phyloP scores from a whole-genome alignment of 768 basidiomycete species.

The Boletales sp. region DNA sequence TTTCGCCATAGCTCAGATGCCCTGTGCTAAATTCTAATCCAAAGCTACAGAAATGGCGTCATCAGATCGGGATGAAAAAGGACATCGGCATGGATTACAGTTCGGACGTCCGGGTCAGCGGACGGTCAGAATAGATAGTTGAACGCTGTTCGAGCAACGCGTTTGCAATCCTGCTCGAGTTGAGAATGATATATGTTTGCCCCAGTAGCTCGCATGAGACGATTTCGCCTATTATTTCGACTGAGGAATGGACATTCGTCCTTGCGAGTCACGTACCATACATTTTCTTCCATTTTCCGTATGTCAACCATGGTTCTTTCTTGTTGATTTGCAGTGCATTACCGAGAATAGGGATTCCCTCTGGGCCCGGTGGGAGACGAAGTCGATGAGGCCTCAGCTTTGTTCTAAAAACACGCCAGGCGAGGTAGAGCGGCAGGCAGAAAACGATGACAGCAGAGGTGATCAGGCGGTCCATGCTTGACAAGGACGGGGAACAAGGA shows the following conservation, averaged over 20 bases:
- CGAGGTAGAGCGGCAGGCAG: conserved; percentile 1
- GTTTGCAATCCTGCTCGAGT: conserved; percentile 20
- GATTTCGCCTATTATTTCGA: conserved; percentile 13
- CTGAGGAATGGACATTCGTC: background rate
- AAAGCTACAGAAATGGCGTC: conserved; percentile 11
- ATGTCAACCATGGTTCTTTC: conserved; percentile 30
- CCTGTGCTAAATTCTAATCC: conserved; percentile 22
- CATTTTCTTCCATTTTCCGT: conserved; percentile 25
- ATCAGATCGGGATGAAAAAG: background rate
- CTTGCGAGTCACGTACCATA: conserved; percentile 25
- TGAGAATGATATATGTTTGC: conserved; percentile 22
- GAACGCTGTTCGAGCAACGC: conserved; percentile 25
- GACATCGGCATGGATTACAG: background rate
- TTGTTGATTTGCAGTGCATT: conserved; percentile 23
- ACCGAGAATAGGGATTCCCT: conserved; percentile 26
- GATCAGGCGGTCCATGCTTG: conserved; percentile 4
- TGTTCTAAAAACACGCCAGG: background rate
- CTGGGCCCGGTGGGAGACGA: conserved; percentile 29
- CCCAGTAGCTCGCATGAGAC: conserved; percentile 19
- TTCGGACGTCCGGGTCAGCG: conserved; percentile 9
- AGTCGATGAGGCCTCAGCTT: conserved; percentile 13
- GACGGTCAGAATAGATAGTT: conserved; percentile 20
- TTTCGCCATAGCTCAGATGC: conserved; percentile 16
- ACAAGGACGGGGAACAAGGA: background rate
- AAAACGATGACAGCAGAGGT: background rate